Evolutionary conservation across 768 basidiomycete genomes (phyloP).

Genomic region (Hygrocybe punicea): DNA sequence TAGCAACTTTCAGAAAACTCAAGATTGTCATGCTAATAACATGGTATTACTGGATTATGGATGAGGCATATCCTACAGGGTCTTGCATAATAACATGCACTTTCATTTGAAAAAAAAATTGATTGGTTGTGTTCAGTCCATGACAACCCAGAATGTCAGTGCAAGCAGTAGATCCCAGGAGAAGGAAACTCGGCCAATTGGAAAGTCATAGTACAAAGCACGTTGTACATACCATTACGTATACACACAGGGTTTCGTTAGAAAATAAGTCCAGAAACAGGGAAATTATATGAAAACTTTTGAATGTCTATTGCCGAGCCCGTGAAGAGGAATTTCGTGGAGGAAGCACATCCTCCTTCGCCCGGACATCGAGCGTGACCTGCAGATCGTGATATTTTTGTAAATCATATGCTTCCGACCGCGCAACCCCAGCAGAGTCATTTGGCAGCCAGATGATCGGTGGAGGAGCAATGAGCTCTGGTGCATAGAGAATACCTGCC

Average conservation of each 20-base stretch:
- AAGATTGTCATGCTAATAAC: too few relatives aligned
- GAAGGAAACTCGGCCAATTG: too few relatives aligned
- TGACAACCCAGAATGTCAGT: too few relatives aligned
- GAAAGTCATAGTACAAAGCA: neutral
- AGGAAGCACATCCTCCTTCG: constrained; percentile 48
- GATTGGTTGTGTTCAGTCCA: too few relatives aligned
- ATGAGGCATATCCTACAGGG: too few relatives aligned
- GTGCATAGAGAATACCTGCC: constrained; percentile 75
- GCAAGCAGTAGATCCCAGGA: too few relatives aligned
- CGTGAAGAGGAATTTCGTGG: constrained; percentile 32
- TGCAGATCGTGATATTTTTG: constrained; percentile 68
- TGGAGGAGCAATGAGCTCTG: constrained; percentile 71
- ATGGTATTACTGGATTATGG: too few relatives aligned
- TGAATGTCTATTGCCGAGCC: constrained; percentile 1
- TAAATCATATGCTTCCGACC: constrained; percentile 72
- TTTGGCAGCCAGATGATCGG: constrained; percentile 86
- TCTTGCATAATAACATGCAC: too few relatives aligned
- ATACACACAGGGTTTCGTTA: neutral
- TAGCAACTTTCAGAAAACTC: too few relatives aligned
- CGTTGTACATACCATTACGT: neutral
- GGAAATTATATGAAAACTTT: neutral
- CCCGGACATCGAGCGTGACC: constrained; percentile 66
- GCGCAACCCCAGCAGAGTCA: constrained; percentile 68
- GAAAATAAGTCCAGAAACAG: neutral
- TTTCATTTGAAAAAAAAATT: too few relatives aligned